Evolutionary conservation across 176 grass and related monocot species (phyloP).

Genomic region (Zoysia pacifica): DNA sequence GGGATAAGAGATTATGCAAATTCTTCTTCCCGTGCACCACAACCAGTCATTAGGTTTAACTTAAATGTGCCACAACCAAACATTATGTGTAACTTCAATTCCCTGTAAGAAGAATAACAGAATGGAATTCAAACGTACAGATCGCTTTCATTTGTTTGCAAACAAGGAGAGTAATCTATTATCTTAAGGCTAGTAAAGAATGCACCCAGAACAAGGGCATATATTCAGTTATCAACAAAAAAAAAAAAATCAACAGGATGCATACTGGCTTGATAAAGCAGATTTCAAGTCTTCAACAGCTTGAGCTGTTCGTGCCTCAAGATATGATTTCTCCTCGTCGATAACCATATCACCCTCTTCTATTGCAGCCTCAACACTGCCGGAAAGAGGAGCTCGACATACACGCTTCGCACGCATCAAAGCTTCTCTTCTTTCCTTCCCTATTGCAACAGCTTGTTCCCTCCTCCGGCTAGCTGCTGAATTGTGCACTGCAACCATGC

Average conservation of each 20-base stretch:
- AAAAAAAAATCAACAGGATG: not conserved
- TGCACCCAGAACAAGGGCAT: not conserved
- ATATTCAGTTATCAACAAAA: slow-evolving; percentile 12
- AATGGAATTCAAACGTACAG: not conserved
- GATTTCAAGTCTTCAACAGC: slow-evolving; percentile 79
- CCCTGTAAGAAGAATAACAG: slow-evolving; percentile 3
- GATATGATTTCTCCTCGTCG: slow-evolving; percentile 63
- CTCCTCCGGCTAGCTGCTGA: slow-evolving; percentile 61
- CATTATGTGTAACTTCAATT: slow-evolving; percentile 24
- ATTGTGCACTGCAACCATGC: slow-evolving; percentile 62
- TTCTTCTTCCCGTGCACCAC: slow-evolving; percentile 10
- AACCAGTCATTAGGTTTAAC: slow-evolving; percentile 23
- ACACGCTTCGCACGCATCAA: slow-evolving; percentile 94
- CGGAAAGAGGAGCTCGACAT: slow-evolving; percentile 63
- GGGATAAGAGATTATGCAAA: slow-evolving; percentile 7
- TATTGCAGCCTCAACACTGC: slow-evolving; percentile 48
- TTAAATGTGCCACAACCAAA: slow-evolving; percentile 21
- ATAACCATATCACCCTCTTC: slow-evolving; percentile 83
- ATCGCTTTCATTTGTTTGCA: slow-evolving; percentile 5
- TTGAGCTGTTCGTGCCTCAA: slow-evolving; percentile 69
- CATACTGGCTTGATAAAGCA: slow-evolving; percentile 71
- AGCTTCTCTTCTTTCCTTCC: slow-evolving; percentile 95
- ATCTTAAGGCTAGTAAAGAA: not conserved
- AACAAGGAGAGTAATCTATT: not conserved
- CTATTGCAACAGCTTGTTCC: slow-evolving; percentile 74